phyloP scores from a whole-genome alignment of 768 basidiomycete species.

The Psilocybe cubensis region DNA sequence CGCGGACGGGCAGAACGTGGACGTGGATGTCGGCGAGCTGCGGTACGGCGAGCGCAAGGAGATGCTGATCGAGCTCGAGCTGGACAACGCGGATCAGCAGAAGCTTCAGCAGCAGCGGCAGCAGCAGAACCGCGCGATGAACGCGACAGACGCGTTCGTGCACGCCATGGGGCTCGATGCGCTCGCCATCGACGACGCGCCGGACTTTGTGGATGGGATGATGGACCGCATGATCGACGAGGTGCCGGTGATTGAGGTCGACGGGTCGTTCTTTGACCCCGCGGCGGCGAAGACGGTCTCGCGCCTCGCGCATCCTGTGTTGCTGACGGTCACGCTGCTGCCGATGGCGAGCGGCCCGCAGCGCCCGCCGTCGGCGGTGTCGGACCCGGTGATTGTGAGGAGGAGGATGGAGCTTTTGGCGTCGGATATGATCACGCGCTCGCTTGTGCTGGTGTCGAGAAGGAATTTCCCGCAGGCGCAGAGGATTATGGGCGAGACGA shows the following conservation, averaged over 20 bases:
- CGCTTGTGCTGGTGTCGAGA: constrained; percentile 88
- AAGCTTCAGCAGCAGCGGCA: constrained; percentile 26
- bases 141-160: constrained; percentile 90
- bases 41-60: constrained; percentile 97
- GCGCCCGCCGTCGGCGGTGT: constrained; percentile 51
- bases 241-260: constrained; percentile 94
- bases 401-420: constrained; percentile 96
- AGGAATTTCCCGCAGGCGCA: constrained; percentile 91
- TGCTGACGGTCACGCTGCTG: constrained; percentile 92
- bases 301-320: constrained; percentile 87
- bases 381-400: constrained; percentile 89
- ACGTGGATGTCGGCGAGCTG: constrained; percentile 93
- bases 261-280: constrained; percentile 95
- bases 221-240: constrained; percentile 98
- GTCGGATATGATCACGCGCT: constrained; percentile 96
- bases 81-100: constrained; percentile 75
- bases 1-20: constrained; percentile 92
- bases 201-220: constrained; percentile 86
- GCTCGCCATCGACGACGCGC: constrained; percentile 69
- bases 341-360: constrained; percentile 45
- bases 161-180: constrained; percentile 84
- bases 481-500: constrained; percentile 89
- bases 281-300: constrained; percentile 81
- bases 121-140: constrained; percentile 45
- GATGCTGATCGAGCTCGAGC: constrained; percentile 95